Conservation (phyloP, 805 yeast species). For the Zygotorulaspora sp. region DNA sequence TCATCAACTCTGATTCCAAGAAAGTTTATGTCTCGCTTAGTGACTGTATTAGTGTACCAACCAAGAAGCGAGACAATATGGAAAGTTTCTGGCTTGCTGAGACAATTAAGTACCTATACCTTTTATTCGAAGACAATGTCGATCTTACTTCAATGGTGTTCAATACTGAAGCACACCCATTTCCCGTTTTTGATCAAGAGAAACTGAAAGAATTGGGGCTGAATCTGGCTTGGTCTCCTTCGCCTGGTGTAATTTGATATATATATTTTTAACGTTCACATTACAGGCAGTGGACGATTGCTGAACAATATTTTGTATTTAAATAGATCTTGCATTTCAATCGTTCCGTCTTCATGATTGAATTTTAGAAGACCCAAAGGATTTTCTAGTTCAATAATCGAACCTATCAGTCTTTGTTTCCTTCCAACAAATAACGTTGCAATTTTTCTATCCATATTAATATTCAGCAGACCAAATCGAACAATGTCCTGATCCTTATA, state of each 20-base stretch:
- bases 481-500: constrained; percentile 20
- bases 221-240: constrained; percentile 30
- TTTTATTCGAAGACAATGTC: constrained; percentile 68
- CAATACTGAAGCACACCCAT: constrained; percentile 92
- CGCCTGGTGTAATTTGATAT: not conserved
- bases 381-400: constrained; percentile 51
- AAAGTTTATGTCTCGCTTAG: constrained; percentile 57
- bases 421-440: constrained; percentile 63
- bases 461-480: constrained; percentile 26
- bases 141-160: constrained; percentile 70
- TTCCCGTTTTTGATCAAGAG: constrained; percentile 53
- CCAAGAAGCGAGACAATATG: constrained; percentile 61
- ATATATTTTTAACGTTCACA: constrained; percentile 39
- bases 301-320: constrained; percentile 56
- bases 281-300: constrained; percentile 71
- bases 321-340: constrained; percentile 57
- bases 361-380: constrained; percentile 63
- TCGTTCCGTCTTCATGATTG: constrained; percentile 28
- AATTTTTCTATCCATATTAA: constrained; percentile 28
- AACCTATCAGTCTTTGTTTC: constrained; percentile 65
- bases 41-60: constrained; percentile 57
- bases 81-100: constrained; percentile 95
- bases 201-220: constrained; percentile 16
- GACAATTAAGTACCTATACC: constrained; percentile 79
- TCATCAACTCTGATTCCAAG: constrained; percentile 30